phyloP scores from a whole-genome alignment of 495 filamentous ascomycete species.

The Penicillium crystallinum region DNA sequence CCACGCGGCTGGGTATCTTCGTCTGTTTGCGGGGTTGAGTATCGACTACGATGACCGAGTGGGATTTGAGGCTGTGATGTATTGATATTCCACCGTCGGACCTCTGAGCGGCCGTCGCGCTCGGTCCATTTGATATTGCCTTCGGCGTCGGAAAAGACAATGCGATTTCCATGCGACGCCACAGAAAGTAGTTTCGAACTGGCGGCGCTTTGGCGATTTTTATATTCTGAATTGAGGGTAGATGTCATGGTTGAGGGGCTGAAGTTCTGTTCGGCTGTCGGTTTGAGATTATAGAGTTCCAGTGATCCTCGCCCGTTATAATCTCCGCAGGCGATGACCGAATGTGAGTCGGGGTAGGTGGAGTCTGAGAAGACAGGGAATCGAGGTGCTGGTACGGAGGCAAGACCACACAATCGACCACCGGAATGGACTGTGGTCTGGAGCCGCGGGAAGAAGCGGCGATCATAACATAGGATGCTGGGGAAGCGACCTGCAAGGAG shows the following conservation, averaged over 20 bases:
- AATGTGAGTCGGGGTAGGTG: slow-evolving; percentile 50
- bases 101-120: slow-evolving; percentile 75
- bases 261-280: slow-evolving; percentile 21
- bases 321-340: slow-evolving; percentile 81
- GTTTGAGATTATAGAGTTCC: slow-evolving; percentile 70
- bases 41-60: slow-evolving; percentile 4
- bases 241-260: slow-evolving; percentile 32
- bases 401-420: slow-evolving; percentile 70
- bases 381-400: slow-evolving; percentile 63
- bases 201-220: slow-evolving; percentile 81
- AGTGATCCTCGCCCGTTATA: slow-evolving; percentile 90
- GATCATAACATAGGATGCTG: slow-evolving; percentile 83
- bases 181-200: slow-evolving; percentile 79
- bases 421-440: slow-evolving; percentile 77
- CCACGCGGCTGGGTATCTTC: slow-evolving; percentile 15
- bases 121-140: slow-evolving; percentile 91
- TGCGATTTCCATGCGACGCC: slow-evolving; percentile 73
- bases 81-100: slow-evolving; percentile 69
- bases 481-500: slow-evolving; percentile 80
- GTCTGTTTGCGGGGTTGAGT: neutral
- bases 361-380: slow-evolving; percentile 45
- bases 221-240: slow-evolving; percentile 38
- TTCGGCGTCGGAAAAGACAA: slow-evolving; percentile 79
- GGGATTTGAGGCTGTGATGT: slow-evolving; percentile 22
- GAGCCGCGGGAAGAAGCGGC: slow-evolving; percentile 77